Conservation (phyloP, 257 asterid species). For the Asclepias syriaca region DNA sequence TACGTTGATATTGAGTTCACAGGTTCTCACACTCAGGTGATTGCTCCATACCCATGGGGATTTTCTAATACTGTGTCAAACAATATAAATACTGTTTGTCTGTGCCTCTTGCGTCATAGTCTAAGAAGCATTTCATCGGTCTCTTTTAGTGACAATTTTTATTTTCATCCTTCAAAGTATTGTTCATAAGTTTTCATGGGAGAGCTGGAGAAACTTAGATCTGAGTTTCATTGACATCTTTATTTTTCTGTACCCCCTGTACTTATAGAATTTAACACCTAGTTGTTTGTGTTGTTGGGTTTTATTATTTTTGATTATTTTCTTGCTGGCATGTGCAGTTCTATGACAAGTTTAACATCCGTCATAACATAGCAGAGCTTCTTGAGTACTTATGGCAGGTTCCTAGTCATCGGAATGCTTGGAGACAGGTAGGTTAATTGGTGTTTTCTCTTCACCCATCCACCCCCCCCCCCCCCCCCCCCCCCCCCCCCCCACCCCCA, state of each 20-base stretch:
- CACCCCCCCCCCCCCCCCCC: background rate
- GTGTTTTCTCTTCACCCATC: slow-evolving; percentile 5
- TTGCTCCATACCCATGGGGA: slow-evolving; percentile 5
- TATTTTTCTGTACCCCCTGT: background rate
- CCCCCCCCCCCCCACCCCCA: background rate
- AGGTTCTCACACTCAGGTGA: slow-evolving; percentile 98
- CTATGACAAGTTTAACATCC: slow-evolving; percentile 97
- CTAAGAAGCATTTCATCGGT: background rate
- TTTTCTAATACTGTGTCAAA: background rate
- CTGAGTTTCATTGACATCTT: background rate
- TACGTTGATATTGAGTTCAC: slow-evolving; percentile 98
- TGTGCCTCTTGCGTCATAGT: background rate
- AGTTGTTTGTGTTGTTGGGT: background rate
- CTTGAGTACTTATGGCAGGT: slow-evolving; percentile 97
- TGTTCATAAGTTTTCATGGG: no score
- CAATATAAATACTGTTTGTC: background rate
- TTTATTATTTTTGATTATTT: slow-evolving; percentile 2
- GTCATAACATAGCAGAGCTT: slow-evolving; percentile 97
- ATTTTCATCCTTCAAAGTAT: background rate
- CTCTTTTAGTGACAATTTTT: background rate
- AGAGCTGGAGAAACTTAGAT: background rate
- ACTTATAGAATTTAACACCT: no score
- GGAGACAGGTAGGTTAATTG: slow-evolving; percentile 70
- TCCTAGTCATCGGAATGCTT: slow-evolving; percentile 94
- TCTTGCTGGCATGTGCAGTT: slow-evolving; percentile 42